Base-by-base conservation (phyloP, 1,284 basidiomycete species). In the Rhodotorula sp. region DNA sequence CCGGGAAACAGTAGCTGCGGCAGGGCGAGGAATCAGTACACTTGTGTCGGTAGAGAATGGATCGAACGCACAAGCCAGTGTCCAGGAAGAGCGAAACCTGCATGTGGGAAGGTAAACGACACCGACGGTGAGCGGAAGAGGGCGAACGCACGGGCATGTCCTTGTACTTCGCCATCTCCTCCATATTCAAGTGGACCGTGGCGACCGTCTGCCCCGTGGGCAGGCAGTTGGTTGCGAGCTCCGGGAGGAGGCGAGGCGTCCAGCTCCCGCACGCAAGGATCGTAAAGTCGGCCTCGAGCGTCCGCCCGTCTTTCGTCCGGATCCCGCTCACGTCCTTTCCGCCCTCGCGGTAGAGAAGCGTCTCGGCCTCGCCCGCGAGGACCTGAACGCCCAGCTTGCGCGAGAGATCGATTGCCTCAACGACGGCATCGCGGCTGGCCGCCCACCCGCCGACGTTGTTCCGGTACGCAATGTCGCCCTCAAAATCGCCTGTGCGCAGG, bases 381-480 rank as follows among this genome's bases (percentile, higher is more conserved):
- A 67, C 66, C 9, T 54, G 21, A 19, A 73, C 74, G 29, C 74
- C 74, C 25, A 61, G 63, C 19, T 27, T 13, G 2, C 70, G 64
- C 12, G 61, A 44, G 27, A 53, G 59, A 25, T 57, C 12, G 44
- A 70, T 50, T 21, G 59, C 48, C 46, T 65, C 46, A 27, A 76
- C 66, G 56, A 73, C 67, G 13, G 67, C 69, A n/a, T 68, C 69
- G 21, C 74, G 64, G 12, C 72, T 64, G 3, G 73, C 72, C 2
- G 74, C 74, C 74, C 72, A 76, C 21, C 74, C 74, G n/a, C 69
- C 74, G 7, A 61, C 46, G 22, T 48, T 19, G 46, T 73, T 74
- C 53, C 60, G 55, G 62, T 76, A 73, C 12, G 67, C 72, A 32
- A 61, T 58, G 25, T 59, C 50, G 0, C 67, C 67, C 34, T 39